phyloP scores from a whole-genome alignment of 2,329 filamentous ascomycete species.

The Dactylellina parvicollis region DNA sequence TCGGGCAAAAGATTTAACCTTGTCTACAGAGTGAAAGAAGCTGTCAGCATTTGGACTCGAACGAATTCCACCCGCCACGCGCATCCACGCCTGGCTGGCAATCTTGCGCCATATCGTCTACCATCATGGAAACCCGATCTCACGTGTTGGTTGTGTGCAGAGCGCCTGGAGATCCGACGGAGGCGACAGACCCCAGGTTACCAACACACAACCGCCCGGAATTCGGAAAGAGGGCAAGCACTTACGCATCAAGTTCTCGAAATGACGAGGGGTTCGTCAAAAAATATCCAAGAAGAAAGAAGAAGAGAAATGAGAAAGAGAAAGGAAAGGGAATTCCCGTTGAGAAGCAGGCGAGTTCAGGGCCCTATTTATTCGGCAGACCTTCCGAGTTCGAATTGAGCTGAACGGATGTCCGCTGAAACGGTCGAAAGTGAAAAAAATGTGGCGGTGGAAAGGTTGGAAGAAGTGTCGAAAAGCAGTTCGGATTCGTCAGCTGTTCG shows the following conservation, averaged over 20 bases:
- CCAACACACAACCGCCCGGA: background rate
- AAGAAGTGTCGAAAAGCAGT: constrained; percentile 2
- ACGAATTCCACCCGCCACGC: no score
- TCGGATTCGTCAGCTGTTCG: constrained; percentile 29
- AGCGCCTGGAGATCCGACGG: constrained; percentile 26
- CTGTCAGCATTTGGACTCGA: background rate
- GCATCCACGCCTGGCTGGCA: no score
- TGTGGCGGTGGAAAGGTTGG: background rate
- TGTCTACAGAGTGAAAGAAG: constrained; percentile 23
- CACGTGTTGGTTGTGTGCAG: constrained; percentile 3
- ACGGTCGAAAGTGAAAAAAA: constrained; percentile 5
- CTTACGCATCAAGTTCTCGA: constrained; percentile 54
- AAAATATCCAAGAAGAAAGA: constrained; percentile 24
- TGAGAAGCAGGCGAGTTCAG: background rate
- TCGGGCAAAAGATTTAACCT: constrained; percentile 55
- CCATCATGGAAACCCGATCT: background rate
- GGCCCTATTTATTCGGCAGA: constrained; percentile 30
- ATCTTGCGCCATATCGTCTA: no score
- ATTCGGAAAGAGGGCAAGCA: background rate
- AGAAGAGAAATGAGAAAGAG: constrained; percentile 11
- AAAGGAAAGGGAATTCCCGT: constrained; percentile 5
- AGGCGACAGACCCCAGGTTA: background rate
- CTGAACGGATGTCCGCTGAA: constrained; percentile 9
- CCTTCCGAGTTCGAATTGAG: background rate
- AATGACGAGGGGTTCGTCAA: constrained; percentile 55